These are phyloP conservation scores for Aeschynomene evenia DNA, from an alignment of 306 rosid genomes.

Conservation along the genomic window DNA sequence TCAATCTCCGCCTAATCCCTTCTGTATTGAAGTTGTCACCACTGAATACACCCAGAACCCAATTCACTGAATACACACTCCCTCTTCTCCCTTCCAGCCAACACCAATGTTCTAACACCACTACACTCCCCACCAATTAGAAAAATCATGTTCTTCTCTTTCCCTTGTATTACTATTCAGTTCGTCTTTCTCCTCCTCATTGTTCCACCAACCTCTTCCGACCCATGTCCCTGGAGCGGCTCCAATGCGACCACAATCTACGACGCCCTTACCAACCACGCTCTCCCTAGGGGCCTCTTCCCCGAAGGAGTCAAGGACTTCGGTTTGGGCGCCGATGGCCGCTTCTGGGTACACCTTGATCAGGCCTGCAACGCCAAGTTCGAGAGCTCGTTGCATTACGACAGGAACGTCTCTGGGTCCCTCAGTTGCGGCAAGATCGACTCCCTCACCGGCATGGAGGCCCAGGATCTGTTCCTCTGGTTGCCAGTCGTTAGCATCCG, in stretches of 20 bases:
- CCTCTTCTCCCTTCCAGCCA: not conserved
- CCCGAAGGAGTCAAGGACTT: slow-evolving; percentile 68
- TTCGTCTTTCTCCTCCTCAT: not conserved
- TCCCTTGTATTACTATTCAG: not conserved
- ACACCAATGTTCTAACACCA: slow-evolving; percentile 18
- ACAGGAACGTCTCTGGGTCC: slow-evolving; percentile 64
- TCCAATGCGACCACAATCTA: slow-evolving; percentile 47
- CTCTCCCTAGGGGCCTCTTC: slow-evolving; percentile 81
- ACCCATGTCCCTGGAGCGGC: not conserved
- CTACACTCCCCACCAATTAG: not conserved
- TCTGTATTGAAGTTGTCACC: slow-evolving; percentile 71
- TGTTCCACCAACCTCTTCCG: not conserved
- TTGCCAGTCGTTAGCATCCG: slow-evolving; percentile 69
- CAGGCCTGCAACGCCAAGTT: slow-evolving; percentile 88
- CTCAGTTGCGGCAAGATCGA: slow-evolving; percentile 65
- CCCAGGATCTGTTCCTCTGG: slow-evolving; percentile 89
- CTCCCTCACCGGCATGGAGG: slow-evolving; percentile 58
- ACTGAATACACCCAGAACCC: slow-evolving; percentile 39
- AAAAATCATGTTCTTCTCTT: slow-evolving; percentile 32
- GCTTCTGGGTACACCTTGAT: slow-evolving; percentile 62
- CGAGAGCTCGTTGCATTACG: slow-evolving; percentile 82
- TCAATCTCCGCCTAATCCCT: slow-evolving; percentile 51
- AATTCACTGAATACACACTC: not conserved
- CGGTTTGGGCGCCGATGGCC: slow-evolving; percentile 44
- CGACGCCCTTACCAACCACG: slow-evolving; percentile 57